Conservation (phyloP, 306 rosid genomes). For the Castanopsis chinensis region DNA sequence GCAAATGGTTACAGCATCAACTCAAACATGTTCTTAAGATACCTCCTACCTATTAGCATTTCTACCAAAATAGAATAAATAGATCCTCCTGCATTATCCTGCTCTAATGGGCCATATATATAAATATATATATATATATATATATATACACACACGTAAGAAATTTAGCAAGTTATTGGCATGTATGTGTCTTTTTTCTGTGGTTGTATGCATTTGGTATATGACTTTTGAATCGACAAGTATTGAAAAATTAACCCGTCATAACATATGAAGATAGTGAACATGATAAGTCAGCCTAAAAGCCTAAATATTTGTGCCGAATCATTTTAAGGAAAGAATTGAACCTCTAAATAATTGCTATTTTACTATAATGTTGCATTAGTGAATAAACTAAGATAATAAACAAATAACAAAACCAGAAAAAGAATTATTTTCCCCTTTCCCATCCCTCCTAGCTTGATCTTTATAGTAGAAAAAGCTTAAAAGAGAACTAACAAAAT, state of each 20-base stretch:
- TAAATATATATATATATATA: too few relatives aligned
- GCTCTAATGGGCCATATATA: too few relatives aligned
- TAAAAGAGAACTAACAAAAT: too few relatives aligned
- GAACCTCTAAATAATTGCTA: background rate
- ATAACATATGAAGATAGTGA: background rate
- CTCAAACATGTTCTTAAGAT: conserved; percentile 34
- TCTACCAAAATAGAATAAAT: background rate
- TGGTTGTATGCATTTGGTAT: background rate
- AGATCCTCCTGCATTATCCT: background rate
- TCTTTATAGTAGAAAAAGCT: too few relatives aligned
- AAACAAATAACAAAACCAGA: too few relatives aligned
- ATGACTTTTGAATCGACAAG: background rate
- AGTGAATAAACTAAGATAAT: background rate
- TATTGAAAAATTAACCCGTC: background rate
- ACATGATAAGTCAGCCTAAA: background rate
- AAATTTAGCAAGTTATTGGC: background rate
- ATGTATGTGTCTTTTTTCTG: background rate
- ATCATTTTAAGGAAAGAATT: background rate
- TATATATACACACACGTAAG: background rate
- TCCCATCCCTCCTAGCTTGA: too few relatives aligned
- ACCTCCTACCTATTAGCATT: background rate
- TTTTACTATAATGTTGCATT: background rate
- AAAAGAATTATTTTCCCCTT: too few relatives aligned
- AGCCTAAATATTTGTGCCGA: background rate
- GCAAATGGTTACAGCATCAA: conserved; percentile 27